phyloP scores from a whole-genome alignment of 768 basidiomycete genomes.

The Fomitopsis serialis region DNA sequence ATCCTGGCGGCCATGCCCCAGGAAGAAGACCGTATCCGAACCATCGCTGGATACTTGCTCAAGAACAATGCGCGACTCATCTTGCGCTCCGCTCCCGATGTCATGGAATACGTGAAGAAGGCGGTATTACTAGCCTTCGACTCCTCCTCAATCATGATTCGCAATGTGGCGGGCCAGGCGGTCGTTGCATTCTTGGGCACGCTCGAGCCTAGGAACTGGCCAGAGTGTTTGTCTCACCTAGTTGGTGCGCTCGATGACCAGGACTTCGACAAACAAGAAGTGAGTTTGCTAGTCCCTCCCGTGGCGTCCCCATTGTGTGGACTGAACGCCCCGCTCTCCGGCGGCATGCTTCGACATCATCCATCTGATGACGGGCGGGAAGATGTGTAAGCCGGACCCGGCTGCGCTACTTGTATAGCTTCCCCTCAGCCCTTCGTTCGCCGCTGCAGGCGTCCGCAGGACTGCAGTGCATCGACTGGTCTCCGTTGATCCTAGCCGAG shows the following conservation, averaged over 20 bases:
- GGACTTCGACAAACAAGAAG: conserved; percentile 81
- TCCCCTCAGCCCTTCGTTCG: no score
- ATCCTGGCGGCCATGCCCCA: conserved; percentile 76
- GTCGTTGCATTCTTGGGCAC: conserved; percentile 86
- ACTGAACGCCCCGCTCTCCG: neutral
- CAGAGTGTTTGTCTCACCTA: conserved; percentile 86
- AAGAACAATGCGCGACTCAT: conserved; percentile 92
- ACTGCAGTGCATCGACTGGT: neutral
- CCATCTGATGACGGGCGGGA: no score
- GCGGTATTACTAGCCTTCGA: conserved; percentile 78
- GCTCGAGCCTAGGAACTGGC: conserved; percentile 90
- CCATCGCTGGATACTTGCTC: conserved; percentile 93
- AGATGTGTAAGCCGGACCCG: no score
- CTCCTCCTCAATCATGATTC: conserved; percentile 80
- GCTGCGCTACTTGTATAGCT: no score
- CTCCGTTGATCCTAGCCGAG: neutral
- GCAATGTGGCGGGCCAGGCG: conserved; percentile 91
- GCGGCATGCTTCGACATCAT: no score
- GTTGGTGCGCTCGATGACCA: conserved; percentile 73
- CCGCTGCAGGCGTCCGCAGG: no score
- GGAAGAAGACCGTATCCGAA: conserved; percentile 90
- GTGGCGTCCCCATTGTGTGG: neutral
- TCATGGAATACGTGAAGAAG: conserved; percentile 67
- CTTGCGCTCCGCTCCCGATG: conserved; percentile 58
- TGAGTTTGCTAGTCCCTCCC: conserved; percentile 32